Conservation (phyloP, 345 rosid species). For the Salix exigua region DNA sequence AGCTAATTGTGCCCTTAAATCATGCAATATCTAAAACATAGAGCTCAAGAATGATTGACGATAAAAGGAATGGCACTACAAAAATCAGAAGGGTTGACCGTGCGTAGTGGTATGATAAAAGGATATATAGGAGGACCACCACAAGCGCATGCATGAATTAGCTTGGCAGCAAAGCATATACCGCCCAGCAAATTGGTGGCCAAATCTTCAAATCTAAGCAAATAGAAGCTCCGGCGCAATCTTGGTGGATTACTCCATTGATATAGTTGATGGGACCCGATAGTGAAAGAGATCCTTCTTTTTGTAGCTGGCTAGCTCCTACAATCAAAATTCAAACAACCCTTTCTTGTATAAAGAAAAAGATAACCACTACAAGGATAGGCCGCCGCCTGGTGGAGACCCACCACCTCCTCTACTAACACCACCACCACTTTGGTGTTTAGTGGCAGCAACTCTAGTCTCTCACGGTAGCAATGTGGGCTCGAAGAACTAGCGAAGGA, state of each 20-base stretch:
- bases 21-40: not conserved
- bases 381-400: conserved; percentile 11
- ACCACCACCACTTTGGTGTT: conserved; percentile 7
- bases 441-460: not conserved
- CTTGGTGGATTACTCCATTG: not conserved
- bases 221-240: not conserved
- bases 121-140: not conserved
- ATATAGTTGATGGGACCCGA: not conserved
- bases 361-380: not conserved
- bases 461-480: not conserved
- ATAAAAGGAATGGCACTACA: not conserved
- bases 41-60: not conserved
- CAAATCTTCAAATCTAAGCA: conserved; percentile 1
- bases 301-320: not conserved
- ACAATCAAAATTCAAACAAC: not conserved
- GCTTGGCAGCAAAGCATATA: conserved; percentile 4
- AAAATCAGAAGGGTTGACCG: not conserved
- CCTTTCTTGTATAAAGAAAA: not conserved
- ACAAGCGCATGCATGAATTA: not conserved
- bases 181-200: not conserved
- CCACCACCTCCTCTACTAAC: not conserved
- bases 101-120: not conserved
- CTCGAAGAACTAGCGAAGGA: not conserved
- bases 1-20: not conserved
- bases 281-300: not conserved